phyloP scores from a whole-genome alignment of 2,329 filamentous ascomycete genomes.

The Grosmannia huntii region DNA sequence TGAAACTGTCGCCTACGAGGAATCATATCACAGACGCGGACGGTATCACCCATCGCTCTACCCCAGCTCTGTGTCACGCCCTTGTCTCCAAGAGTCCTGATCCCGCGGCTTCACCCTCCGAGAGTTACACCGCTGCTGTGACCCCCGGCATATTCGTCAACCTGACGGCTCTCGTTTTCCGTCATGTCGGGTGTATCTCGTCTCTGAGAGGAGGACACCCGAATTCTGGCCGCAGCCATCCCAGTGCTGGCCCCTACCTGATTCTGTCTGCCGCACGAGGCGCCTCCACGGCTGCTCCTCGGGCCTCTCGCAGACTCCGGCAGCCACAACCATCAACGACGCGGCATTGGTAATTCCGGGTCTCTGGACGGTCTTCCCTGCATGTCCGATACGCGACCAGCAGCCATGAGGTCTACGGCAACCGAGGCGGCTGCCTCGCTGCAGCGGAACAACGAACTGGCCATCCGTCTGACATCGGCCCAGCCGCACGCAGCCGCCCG shows the following conservation, averaged over 20 bases:
- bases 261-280: neutral
- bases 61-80: neutral
- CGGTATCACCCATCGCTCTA: neutral
- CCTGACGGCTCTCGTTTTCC: neutral
- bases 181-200: conserved; percentile 1
- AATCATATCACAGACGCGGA: neutral
- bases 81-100: neutral
- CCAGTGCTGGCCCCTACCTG: neutral
- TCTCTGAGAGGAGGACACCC: neutral
- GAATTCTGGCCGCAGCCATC: neutral
- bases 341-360: neutral
- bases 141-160: neutral
- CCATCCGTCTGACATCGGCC: conserved; percentile 14
- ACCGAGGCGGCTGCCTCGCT: conserved; percentile 10
- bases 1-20: no score
- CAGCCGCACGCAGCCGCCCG: neutral
- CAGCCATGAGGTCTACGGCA: conserved; percentile 15
- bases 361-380: neutral
- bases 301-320: neutral
- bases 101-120: neutral
- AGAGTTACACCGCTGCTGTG: neutral
- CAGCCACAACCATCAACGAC: neutral
- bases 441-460: conserved; percentile 13
- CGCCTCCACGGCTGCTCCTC: neutral
- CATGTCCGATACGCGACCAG: neutral